These are phyloP conservation scores for Lachnum nothofagi DNA, from an alignment of 2,329 filamentous ascomycete species.

Conservation along the genomic window DNA sequence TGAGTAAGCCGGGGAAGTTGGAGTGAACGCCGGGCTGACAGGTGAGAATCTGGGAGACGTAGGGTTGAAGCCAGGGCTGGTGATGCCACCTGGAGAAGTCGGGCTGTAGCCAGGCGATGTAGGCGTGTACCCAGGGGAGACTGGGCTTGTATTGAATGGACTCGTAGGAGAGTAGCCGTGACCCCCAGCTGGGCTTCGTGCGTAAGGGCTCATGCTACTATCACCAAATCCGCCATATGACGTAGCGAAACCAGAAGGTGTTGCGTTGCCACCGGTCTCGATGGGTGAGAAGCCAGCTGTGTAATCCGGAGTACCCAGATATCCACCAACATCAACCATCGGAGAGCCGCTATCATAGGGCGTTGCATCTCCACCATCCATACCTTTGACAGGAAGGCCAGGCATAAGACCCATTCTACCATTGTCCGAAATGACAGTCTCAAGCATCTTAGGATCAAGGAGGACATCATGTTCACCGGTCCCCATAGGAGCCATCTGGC, in stretches of 20 bases:
- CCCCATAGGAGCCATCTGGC: conserved; percentile 93
- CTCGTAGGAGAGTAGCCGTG: conserved; percentile 64
- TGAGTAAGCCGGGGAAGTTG: conserved; percentile 33
- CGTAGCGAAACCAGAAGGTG: conserved; percentile 58
- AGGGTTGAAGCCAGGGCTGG: conserved; percentile 47
- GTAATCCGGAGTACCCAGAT: conserved; percentile 55
- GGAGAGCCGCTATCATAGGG: conserved; percentile 89
- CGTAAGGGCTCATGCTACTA: conserved; percentile 62
- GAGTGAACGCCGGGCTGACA: conserved; percentile 42
- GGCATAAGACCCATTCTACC: conserved; percentile 77
- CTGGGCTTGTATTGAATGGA: conserved; percentile 45
- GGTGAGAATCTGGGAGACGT: conserved; percentile 54
- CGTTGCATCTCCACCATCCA: conserved; percentile 78
- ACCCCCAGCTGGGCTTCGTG: conserved; percentile 56
- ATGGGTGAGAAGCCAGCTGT: conserved; percentile 70
- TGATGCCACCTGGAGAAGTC: conserved; percentile 53
- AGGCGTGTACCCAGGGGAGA: conserved; percentile 43
- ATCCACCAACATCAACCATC: conserved; percentile 67
- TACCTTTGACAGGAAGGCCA: conserved; percentile 70
- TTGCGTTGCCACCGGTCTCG: conserved; percentile 67
- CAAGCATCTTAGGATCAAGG: conserved; percentile 90
- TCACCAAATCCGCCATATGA: conserved; percentile 50
- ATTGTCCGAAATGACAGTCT: conserved; percentile 91
- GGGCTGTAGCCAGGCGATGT: conserved; percentile 34
- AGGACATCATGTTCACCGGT: conserved; percentile 94